Base-by-base conservation (phyloP, 2,329 filamentous ascomycete genomes). In the Beauveria varroae region DNA sequence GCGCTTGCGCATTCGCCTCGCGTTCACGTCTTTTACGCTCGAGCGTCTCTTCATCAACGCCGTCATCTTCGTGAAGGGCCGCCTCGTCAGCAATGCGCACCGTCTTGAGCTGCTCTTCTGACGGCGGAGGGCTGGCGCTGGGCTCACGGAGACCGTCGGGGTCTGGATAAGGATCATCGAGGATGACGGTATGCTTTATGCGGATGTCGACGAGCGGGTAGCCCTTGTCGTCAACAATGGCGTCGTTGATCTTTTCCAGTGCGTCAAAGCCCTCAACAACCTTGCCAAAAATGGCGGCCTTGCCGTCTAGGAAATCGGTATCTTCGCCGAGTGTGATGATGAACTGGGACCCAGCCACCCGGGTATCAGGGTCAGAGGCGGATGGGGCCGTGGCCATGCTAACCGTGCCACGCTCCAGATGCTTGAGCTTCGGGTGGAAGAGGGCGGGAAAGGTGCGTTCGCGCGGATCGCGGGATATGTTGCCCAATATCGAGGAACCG, bases 181-280 rank as follows among this genome's bases (percentile, higher is more conserved):
- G 82, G 44, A 98, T 79, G 44, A 96, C 87, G 0, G 93, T 96
- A 72, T 99, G 95, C 67, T 93, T 88, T 69, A 99, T 93, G 43
- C 93, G 87, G 65, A 99, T 96, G 73, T 99, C 93, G 67, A 96
- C 92, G 40, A 99, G 80, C 1, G 95, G 95, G 64, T 92, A 84
- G 22, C 93, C 93, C 62, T 86, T 88, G 44, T 91, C 86, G 71
- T 98, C 93, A 62, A 92, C 86, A 65, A 97, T 96, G 18, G 92
- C 86, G 43, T 86, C 84, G 72, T 98, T 97, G 76, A 98, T 91
- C 77, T 93, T 96, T 71, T 98, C 93, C 57, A 99, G 77, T 9
- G 87, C 88, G 75, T 98, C 93, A 66, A 98, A 97, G 0, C 95
- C 95, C 75, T 99, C 93, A 0, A 96, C 95, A 0, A 98, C 92